phyloP scores from a whole-genome alignment of 805 yeast genomes.

The Kuraishia cidri region DNA sequence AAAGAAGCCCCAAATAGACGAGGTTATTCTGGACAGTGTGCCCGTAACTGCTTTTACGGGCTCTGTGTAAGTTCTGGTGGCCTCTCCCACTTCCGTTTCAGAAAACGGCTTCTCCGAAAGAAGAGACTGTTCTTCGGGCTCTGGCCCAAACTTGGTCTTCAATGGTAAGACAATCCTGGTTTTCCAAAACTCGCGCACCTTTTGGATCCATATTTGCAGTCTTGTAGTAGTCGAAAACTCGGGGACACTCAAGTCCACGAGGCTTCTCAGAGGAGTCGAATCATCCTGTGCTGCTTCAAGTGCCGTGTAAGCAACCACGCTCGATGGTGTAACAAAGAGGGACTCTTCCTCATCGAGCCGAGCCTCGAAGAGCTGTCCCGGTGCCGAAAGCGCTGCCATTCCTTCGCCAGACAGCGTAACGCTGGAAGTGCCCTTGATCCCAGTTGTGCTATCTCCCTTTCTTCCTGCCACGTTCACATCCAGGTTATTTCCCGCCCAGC shows the following conservation, averaged over 20 bases:
- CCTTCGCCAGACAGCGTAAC: constrained; percentile 27
- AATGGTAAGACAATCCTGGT: not conserved
- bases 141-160: not conserved
- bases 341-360: constrained; percentile 25
- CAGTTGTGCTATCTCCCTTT: constrained; percentile 6
- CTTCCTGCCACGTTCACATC: constrained; percentile 9
- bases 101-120: not conserved
- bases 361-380: constrained; percentile 28
- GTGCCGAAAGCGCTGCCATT: constrained; percentile 25
- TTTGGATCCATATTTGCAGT: not conserved
- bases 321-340: constrained; percentile 26
- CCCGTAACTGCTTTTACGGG: no score
- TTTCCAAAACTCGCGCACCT: no score
- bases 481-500: constrained; percentile 37
- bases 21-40: no score
- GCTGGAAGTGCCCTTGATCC: no score
- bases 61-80: no score
- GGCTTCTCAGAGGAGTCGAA: constrained; percentile 5
- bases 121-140: not conserved
- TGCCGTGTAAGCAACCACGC: constrained; percentile 29
- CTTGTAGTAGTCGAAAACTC: constrained; percentile 4
- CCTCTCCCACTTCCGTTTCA: not conserved
- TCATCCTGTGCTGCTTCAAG: no score
- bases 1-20: no score
- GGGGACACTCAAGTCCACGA: constrained; percentile 16